phyloP scores from a whole-genome alignment of 257 asterid genomes.

The Salvia miltiorrhiza region DNA sequence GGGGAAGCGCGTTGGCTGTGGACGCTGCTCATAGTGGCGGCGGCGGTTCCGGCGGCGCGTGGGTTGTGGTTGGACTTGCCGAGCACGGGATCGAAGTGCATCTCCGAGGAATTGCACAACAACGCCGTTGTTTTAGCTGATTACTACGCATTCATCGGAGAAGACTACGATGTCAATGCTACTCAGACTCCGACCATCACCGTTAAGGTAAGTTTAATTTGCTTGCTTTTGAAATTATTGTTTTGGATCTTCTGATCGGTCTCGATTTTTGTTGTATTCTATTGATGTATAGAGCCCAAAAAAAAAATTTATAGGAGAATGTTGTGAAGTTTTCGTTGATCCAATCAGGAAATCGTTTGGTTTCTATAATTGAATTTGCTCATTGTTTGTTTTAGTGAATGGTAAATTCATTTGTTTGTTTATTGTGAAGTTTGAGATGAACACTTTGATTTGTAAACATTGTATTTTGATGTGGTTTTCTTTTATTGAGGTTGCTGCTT shows the following conservation, averaged over 20 bases:
- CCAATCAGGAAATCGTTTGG: neutral
- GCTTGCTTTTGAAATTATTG: neutral
- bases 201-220: slow-evolving; percentile 47
- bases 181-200: slow-evolving; percentile 54
- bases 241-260: neutral
- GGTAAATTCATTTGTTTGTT: slow-evolving; percentile 1
- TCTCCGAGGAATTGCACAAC: slow-evolving; percentile 65
- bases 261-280: neutral
- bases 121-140: slow-evolving; percentile 78
- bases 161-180: slow-evolving; percentile 34
- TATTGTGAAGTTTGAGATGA: neutral
- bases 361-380: neutral
- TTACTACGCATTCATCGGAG: slow-evolving; percentile 59
- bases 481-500: neutral
- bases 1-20: slow-evolving; percentile 23
- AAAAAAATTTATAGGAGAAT: neutral
- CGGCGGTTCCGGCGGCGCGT: slow-evolving; percentile 43
- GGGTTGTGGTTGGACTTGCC: slow-evolving; percentile 81
- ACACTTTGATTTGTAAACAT: neutral
- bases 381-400: neutral
- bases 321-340: slow-evolving; percentile 1
- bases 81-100: slow-evolving; percentile 64
- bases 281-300: neutral
- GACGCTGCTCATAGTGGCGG: slow-evolving; percentile 27
- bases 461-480: neutral